Percentiles rank a stretch among this genome's conserved stretches.
Evolutionary conservation across 1,139 yeast genomes (phyloP).

Genomic region (Zygosaccharomyces sapae): DNA sequence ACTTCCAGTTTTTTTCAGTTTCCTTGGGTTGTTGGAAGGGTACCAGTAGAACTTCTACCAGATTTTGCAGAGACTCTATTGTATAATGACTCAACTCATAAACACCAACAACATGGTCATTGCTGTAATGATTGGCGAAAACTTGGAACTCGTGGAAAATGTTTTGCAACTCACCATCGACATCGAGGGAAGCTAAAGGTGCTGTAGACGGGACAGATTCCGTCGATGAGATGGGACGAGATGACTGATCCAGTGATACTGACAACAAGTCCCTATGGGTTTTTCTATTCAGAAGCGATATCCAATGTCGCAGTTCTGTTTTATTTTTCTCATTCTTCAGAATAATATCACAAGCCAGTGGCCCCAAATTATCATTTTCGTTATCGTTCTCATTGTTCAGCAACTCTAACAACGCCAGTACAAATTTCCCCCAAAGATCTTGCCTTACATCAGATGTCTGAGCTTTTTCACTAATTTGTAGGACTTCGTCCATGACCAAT

Average conservation of each 20-base stretch:
- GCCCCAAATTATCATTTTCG: not conserved
- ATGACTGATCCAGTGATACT: not conserved
- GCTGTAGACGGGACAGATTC: not conserved
- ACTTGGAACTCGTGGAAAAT: slow-evolving; percentile 14
- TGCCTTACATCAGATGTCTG: slow-evolving; percentile 18
- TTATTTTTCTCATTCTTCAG: not conserved
- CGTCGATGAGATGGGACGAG: not conserved
- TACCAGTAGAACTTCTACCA: slow-evolving; percentile 39
- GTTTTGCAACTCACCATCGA: slow-evolving; percentile 16
- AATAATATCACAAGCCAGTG: not conserved
- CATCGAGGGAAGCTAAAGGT: slow-evolving; percentile 13
- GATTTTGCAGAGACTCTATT: slow-evolving; percentile 38
- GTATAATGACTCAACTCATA: slow-evolving; percentile 27
- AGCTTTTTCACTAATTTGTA: slow-evolving; percentile 18
- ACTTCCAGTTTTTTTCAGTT: slow-evolving; percentile 82
- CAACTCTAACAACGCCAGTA: slow-evolving; percentile 17
- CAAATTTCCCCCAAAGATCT: slow-evolving; percentile 19
- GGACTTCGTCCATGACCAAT: slow-evolving; percentile 24
- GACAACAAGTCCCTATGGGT: not conserved
- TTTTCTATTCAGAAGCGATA: not conserved
- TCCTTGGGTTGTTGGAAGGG: slow-evolving; percentile 68
- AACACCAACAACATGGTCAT: slow-evolving; percentile 14
- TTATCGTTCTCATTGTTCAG: slow-evolving; percentile 13
- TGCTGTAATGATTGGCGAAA: slow-evolving; percentile 6
- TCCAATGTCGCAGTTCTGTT: not conserved